Base-by-base conservation (phyloP, 371 early-diverging fungal species). In the Umbelopsis sp. region DNA sequence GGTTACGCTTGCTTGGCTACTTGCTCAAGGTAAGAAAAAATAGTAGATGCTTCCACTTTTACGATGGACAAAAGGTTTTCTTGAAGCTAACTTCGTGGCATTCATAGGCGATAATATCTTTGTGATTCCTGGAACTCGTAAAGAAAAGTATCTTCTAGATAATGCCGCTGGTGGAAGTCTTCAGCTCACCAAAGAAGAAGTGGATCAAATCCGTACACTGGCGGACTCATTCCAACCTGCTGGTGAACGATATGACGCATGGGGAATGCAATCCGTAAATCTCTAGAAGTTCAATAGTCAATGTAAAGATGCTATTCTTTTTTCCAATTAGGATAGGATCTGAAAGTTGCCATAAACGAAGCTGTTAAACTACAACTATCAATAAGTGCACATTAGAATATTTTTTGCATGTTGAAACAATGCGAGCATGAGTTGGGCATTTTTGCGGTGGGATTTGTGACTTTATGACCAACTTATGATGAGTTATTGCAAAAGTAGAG, bases 91-190 rank as follows among this genome's bases (percentile, higher is more conserved):
- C 18, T 10, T 18, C 22, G 10, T 45, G 18, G 7, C 10, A 14
- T 14, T 45, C 6, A 45, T 7, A 45, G 45, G 53, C 32, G 53
- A 50, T n/a, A 75, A 73, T 10, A 76, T 83, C 48, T 72, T 82
- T 68, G 76, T 81, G 1, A 87, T 86, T 67, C 86, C 87, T 2
- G 87, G 88, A n/a, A 88, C 88, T 18, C 83, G 74, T 68, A 70
- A 71, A 24, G 69, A 78, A 65, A 81, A 81, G 65, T 78, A 86
- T 53, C 70, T 89, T 8, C 85, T 86, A 12, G 81, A 88, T 51
- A 89, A 87, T 67, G 62, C 73, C 38, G 81, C 50, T 1, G 76
- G 86, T 10, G 70, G 63, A 10, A 57, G 78, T 5, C 65, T 86
- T 20, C 63, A 63, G 24, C 69, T 89, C 14, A 76, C 82, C 1